Percentiles rank a stretch among this genome's conserved stretches.
Evolutionary conservation across 1,284 basidiomycete species (phyloP).

Genomic region (Heimioporus punctisporus): DNA sequence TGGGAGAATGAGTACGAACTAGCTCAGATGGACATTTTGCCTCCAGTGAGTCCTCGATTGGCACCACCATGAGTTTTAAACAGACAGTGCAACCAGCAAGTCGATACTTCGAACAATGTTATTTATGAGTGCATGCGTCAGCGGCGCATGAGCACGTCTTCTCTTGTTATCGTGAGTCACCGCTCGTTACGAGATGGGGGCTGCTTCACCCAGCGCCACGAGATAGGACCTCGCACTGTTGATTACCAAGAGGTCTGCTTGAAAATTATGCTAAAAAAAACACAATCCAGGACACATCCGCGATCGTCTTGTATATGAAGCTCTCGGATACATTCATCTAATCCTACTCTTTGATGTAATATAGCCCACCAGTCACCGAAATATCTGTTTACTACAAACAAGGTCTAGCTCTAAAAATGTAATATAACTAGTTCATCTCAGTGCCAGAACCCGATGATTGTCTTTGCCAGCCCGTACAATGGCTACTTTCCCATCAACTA

Average conservation of each 20-base stretch:
- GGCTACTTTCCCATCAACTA: slow-evolving; percentile 67
- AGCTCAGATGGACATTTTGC: background rate
- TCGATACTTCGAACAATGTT: slow-evolving; percentile 6
- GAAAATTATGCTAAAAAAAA: background rate
- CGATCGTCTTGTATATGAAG: background rate
- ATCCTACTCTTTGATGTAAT: background rate
- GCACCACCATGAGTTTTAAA: background rate
- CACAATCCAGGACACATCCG: too few relatives aligned
- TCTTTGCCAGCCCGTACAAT: slow-evolving; percentile 80
- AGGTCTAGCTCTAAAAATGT: background rate
- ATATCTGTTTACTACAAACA: too few relatives aligned
- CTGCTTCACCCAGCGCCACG: slow-evolving; percentile 1
- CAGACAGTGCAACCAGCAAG: slow-evolving; percentile 11
- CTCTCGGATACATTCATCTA: background rate
- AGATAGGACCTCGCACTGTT: slow-evolving; percentile 28
- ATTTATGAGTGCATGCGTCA: slow-evolving; percentile 11
- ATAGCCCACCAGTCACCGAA: background rate
- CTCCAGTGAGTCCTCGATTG: slow-evolving; percentile 4
- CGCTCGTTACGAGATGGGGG: background rate
- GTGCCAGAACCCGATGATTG: slow-evolving; percentile 65
- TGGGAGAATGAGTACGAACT: background rate
- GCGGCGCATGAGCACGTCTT: slow-evolving; percentile 20
- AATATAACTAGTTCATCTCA: slow-evolving; percentile 16
- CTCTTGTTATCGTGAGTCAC: slow-evolving; percentile 25
- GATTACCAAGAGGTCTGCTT: slow-evolving; percentile 1